Evolutionary conservation across 352 stramenopile species (phyloP).

Genomic region (Phytophthora palmivora): DNA sequence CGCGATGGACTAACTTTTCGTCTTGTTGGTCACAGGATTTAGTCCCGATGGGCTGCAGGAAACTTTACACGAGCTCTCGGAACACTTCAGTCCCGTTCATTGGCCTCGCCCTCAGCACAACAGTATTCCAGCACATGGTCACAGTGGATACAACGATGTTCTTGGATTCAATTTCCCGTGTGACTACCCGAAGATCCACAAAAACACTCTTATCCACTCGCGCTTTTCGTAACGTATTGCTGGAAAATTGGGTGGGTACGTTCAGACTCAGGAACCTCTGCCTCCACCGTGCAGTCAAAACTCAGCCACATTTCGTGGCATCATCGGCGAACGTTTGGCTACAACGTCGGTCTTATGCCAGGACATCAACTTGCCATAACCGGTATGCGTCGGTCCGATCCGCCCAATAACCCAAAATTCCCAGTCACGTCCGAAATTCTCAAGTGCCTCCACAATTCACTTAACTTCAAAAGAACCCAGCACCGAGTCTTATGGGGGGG

Average conservation of each 20-base stretch:
- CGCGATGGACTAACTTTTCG: constrained; percentile 23
- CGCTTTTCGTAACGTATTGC: constrained; percentile 3
- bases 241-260: constrained; percentile 11
- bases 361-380: constrained; percentile 30
- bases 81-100: too few relatives aligned
- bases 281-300: constrained; percentile 16
- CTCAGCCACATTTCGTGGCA: constrained; percentile 21
- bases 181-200: constrained; percentile 11
- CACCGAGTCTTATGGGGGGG: constrained; percentile 35
- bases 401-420: constrained; percentile 1
- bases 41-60: too few relatives aligned
- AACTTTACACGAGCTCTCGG: too few relatives aligned
- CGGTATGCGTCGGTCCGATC: constrained; percentile 30
- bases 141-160: constrained; percentile 9
- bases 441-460: not conserved
- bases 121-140: constrained; percentile 13
- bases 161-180: constrained; percentile 3
- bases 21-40: too few relatives aligned
- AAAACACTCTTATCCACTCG: constrained; percentile 8
- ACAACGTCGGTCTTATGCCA: constrained; percentile 18
- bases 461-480: constrained; percentile 15
- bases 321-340: constrained; percentile 10
- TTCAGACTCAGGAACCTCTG: constrained; percentile 9
- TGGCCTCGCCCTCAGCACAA: too few relatives aligned
- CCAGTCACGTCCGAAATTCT: constrained; percentile 24